Base-by-base conservation (phyloP, 805 yeast genomes). In the Candida suzukii region DNA sequence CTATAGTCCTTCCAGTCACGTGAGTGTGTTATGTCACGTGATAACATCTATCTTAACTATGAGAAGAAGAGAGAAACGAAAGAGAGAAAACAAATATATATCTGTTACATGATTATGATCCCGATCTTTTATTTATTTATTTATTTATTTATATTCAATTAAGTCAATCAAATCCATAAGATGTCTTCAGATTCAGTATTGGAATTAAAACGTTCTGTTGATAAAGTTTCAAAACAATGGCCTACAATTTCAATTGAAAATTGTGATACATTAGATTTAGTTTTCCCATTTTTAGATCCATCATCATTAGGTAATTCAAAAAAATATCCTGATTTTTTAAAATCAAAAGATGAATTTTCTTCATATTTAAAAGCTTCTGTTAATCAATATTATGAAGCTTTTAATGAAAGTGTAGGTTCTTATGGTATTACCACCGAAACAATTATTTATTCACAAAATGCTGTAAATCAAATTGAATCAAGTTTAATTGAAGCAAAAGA, bases 241-340 rank as follows among this genome's bases (percentile, higher is more conserved):
- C 60, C 63, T 2, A 60, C 74, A 40, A 60, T 79, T 8, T 60
- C 72, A 7, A 64, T 66, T 1, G 70, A 69, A 9, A 71, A 76
- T 38, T 77, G 87, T 41, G 88, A 88, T 56, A 95, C 96, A 1
- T 70, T 93, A 36, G 96, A 88, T 51, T 67, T 82, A 40, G 96
- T 96, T 0, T 67, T 91, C 31, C 79, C 90, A 1, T 67, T 93
- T 43, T 66, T 88, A 52, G 97, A 91, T 60, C 82, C 80, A 51
- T 79, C 95, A 2, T 84, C 95, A 0, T 93, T 88, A n/a, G 98
- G 98, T 0, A 64, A 86, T 52, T 95, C 95, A 0, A 82, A 80
- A 52, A 76, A 81, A 45, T 70, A 71, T 43, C 70, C 70, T 2
- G 88, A 86, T 46, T 91, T 91, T 50, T 66, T 71, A 34, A 71